Conservation (phyloP, 495 filamentous ascomycete species). For the Penicillium angulare region DNA sequence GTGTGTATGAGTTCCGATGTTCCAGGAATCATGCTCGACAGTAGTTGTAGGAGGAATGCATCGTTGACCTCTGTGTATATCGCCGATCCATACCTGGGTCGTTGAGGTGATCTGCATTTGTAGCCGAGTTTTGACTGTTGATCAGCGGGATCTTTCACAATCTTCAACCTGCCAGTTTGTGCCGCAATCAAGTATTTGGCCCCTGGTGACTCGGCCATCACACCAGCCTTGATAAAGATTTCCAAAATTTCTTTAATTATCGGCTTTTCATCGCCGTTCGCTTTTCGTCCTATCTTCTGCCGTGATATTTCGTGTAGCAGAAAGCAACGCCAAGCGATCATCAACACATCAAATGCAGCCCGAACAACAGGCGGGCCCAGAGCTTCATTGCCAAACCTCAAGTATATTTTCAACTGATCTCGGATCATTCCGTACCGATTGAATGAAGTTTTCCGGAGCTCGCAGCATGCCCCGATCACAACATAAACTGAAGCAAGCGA, state of each 20-base stretch:
- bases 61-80: too few species aligned
- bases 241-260: neutral
- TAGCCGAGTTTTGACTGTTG: too few species aligned
- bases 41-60: too few species aligned
- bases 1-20: too few species aligned
- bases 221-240: too few species aligned
- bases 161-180: too few species aligned
- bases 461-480: constrained; percentile 1
- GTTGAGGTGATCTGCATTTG: too few species aligned
- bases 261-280: neutral
- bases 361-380: neutral
- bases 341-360: neutral
- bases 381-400: neutral
- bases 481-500: neutral
- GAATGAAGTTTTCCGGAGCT: neutral
- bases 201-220: too few species aligned
- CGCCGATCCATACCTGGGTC: too few species aligned
- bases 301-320: neutral
- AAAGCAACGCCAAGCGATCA: constrained; percentile 5
- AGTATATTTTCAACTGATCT: neutral
- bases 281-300: neutral
- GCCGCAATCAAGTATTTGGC: too few species aligned
- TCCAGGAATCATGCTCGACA: too few species aligned
- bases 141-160: too few species aligned
- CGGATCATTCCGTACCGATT: neutral